A percentile compares a stretch with the other conserved stretches of the same genome.
phyloP scores from a whole-genome alignment of 75 land plant species.

The Pseudotsuga menziesii region DNA sequence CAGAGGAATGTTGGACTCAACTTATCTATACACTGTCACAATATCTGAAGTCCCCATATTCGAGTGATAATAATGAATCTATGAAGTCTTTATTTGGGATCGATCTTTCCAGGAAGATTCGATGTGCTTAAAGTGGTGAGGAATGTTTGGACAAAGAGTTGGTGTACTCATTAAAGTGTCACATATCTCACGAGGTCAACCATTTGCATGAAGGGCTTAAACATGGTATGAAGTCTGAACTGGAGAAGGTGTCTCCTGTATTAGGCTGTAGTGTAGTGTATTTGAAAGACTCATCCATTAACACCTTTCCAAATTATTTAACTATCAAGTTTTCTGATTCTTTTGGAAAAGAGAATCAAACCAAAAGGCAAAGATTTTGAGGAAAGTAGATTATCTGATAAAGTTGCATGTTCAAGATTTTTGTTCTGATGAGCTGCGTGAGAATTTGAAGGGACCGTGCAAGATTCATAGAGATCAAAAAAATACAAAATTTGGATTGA shows the following conservation, averaged over 20 bases:
- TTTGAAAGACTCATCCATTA: constrained; percentile 74
- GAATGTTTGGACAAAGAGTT: too few species aligned
- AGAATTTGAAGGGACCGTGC: constrained; percentile 71
- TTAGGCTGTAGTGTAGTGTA: constrained; percentile 77
- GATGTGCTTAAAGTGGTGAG: too few species aligned
- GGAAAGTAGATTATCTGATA: constrained; percentile 98
- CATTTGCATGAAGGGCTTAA: too few species aligned
- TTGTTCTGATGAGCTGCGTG: constrained; percentile 84
- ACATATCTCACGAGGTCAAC: too few species aligned
- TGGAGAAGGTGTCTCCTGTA: constrained; percentile 85
- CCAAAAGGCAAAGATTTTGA: constrained; percentile 94
- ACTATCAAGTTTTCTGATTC: constrained; percentile 96
- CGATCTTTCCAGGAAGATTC: too few species aligned
- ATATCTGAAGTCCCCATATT: too few species aligned
- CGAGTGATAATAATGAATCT: too few species aligned
- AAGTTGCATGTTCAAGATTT: constrained; percentile 86
- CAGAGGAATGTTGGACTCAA: too few species aligned
- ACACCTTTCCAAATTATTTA: constrained; percentile 76
- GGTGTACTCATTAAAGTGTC: too few species aligned
- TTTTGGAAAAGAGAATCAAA: constrained; percentile 97
- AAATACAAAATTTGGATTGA: constrained; percentile 59
- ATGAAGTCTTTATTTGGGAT: too few species aligned
- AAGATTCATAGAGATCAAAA: constrained; percentile 56
- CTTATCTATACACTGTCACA: too few species aligned
- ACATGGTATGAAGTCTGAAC: constrained; percentile 87